Conservation (phyloP, 1,139 yeast species). For the Yamadazyma kanchanaburiensis region DNA sequence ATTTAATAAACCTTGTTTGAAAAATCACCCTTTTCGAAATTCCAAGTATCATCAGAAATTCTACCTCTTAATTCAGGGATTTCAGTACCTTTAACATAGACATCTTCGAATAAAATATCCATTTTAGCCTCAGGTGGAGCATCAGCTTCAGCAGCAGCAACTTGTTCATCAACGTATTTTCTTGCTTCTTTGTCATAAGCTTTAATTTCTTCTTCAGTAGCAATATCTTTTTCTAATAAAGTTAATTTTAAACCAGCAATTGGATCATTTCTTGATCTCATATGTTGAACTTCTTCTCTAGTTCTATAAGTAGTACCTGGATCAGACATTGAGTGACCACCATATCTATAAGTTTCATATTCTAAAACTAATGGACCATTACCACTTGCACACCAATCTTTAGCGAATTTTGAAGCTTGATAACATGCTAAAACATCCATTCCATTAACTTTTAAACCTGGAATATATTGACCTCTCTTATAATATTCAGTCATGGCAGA, state of each 20-base stretch:
- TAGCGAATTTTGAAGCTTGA: conserved; percentile 95
- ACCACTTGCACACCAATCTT: conserved; percentile 91
- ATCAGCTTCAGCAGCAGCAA: conserved; percentile 87
- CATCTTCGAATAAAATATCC: conserved; percentile 93
- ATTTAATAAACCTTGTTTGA: conserved; percentile 53
- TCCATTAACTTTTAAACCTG: conserved; percentile 97
- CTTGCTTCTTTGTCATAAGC: conserved; percentile 94
- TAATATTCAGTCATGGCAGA: conserved; percentile 95
- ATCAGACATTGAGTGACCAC: conserved; percentile 99
- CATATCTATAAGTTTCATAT: conserved; percentile 97
- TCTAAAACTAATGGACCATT: conserved; percentile 96
- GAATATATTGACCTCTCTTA: conserved; percentile 99
- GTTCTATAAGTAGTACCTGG: conserved; percentile 99
- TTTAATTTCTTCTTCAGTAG: conserved; percentile 93
- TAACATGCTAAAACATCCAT: conserved; percentile 95
- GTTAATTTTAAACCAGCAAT: conserved; percentile 92
- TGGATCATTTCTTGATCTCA: conserved; percentile 98
- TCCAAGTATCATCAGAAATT: conserved; percentile 91
- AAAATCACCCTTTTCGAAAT: conserved; percentile 71
- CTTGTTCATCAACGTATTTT: conserved; percentile 91
- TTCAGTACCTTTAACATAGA: conserved; percentile 93
- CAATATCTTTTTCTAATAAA: conserved; percentile 75
- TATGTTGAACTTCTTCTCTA: conserved; percentile 98
- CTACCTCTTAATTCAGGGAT: conserved; percentile 94
- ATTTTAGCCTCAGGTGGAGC: conserved; percentile 95